These are phyloP conservation scores for Solanum sparsipilum DNA, from an alignment of 257 asterid species.

Conservation along the genomic window DNA sequence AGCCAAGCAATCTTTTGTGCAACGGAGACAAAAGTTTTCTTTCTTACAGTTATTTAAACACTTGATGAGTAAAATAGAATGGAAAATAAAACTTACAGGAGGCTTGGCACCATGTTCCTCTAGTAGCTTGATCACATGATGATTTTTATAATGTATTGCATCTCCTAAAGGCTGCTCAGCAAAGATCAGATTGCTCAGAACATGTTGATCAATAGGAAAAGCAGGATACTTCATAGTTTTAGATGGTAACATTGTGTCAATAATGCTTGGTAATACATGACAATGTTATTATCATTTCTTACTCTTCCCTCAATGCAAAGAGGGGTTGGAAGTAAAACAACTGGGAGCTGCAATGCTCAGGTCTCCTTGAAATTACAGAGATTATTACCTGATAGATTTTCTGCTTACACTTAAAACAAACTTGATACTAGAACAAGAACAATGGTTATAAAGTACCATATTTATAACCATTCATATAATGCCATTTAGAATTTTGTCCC, in stretches of 20 bases:
- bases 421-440: neutral
- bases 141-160: slow-evolving; percentile 79
- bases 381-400: neutral
- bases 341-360: neutral
- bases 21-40: neutral
- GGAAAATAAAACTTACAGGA: slow-evolving; percentile 29
- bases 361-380: neutral
- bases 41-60: neutral
- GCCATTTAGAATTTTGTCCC: neutral
- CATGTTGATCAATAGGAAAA: neutral
- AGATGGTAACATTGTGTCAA: neutral
- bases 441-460: neutral
- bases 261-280: neutral
- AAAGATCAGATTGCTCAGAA: slow-evolving; percentile 6
- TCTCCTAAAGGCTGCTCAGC: slow-evolving; percentile 77
- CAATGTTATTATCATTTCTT: neutral
- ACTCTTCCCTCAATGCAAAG: neutral
- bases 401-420: neutral
- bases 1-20: neutral
- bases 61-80: neutral
- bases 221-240: neutral
- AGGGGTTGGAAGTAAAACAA: neutral
- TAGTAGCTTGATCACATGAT: slow-evolving; percentile 59
- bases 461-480: neutral
- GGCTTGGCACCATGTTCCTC: slow-evolving; percentile 70